Conservation (phyloP, 768 basidiomycete genomes). For the Lyophyllum semitale region DNA sequence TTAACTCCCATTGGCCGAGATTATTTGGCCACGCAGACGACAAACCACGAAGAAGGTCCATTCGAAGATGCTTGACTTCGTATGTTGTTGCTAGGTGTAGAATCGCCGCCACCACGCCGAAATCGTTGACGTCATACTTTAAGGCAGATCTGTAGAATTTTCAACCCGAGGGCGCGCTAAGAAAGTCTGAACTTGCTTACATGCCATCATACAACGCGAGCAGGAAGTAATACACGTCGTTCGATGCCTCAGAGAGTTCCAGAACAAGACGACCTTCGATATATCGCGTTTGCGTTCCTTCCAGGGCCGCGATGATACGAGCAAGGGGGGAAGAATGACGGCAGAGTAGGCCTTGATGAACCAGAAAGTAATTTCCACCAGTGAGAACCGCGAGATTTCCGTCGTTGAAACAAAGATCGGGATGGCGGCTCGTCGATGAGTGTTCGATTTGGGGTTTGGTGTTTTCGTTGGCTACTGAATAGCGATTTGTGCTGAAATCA, state of each 20-base stretch:
- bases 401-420: slow-evolving; percentile 63
- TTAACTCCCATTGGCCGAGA: slow-evolving; percentile 65
- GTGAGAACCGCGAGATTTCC: slow-evolving; percentile 70
- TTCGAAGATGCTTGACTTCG: slow-evolving; percentile 56
- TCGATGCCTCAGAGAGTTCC: slow-evolving; percentile 52
- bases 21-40: slow-evolving; percentile 58
- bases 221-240: slow-evolving; percentile 61
- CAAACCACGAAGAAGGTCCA: slow-evolving; percentile 56
- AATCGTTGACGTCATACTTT: slow-evolving; percentile 49
- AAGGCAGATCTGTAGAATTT: slow-evolving; percentile 41
- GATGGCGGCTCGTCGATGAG: slow-evolving; percentile 39
- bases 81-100: slow-evolving; percentile 69
- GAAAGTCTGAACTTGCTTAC: slow-evolving; percentile 40
- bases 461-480: slow-evolving; percentile 22
- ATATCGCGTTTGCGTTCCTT: slow-evolving; percentile 22
- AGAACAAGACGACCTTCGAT: slow-evolving; percentile 64
- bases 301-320: slow-evolving; percentile 36
- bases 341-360: slow-evolving; percentile 65
- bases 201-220: slow-evolving; percentile 71
- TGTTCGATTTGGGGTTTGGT: slow-evolving; percentile 11
- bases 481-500: slow-evolving; percentile 52
- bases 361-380: slow-evolving; percentile 60
- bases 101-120: slow-evolving; percentile 54
- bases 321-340: slow-evolving; percentile 61
- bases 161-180: slow-evolving; percentile 15